Evolutionary conservation across 2,329 filamentous ascomycete species (phyloP), one percentile per base, ranked within the genome.

Genomic region (Aspergillus pseudoglaucus): DNA sequence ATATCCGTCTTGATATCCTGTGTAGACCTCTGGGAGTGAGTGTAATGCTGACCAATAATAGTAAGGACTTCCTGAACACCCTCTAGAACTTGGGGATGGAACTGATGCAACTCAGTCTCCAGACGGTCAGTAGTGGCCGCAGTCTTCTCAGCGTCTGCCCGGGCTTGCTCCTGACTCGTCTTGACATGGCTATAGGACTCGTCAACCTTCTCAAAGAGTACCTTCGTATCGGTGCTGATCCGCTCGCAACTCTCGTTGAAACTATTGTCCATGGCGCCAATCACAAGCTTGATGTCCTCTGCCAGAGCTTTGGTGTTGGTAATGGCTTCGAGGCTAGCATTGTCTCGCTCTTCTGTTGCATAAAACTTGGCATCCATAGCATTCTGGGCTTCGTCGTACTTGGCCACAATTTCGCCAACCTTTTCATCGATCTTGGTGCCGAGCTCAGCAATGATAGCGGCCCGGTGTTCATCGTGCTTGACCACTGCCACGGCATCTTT

Each of bases 71-170:
- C 88, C 59, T 89, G 86, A 55, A 98, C 81, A 0, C 87, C 82
- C 46, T 91, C 84, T 48, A 96, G 79, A 55, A 97, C 87, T 70
- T 94, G 87, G 1, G 93, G 93, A 58, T 96, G 86, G 55, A 86
- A 85, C 64, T 96, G 90, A 7, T 80, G 80, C 25, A 95, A 79
- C 49, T 93, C 83, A 50, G 79, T 85, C 61, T 94, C 87, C 1
- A 97, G 74, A 20, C 82, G 83, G 56, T 87, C 84, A 14, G 95
- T 83, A 6, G 81, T 81, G 48, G 79, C 79, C 33, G 90, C 74
- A 9, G 88, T 83, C 61, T 89, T 85, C 57, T 85, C 81, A 46
- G 95, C 77, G 57, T 94, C 84, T 32, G 90, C 86, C 6, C 88
- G 84, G 8, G 90, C 94, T 56, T 88, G 80, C 56, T 88, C 80